Conservation (phyloP, 148 eudicot species). For the Vaccinium macrocarpon region DNA sequence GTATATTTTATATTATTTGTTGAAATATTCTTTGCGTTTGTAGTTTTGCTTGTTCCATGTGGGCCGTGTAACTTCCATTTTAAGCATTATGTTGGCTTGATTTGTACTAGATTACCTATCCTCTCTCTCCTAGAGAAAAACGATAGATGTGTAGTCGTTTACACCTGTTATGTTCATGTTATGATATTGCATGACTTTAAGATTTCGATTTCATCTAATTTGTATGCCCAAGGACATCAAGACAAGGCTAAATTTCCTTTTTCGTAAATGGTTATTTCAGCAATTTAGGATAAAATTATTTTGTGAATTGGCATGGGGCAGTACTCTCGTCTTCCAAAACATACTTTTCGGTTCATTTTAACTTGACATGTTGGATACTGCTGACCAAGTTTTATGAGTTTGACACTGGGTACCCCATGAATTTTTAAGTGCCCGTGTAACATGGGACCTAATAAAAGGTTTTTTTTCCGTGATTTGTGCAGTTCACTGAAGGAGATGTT, state of each 20-base stretch:
- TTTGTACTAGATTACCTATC: not conserved
- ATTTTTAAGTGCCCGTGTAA: not conserved
- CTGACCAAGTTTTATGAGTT: not conserved
- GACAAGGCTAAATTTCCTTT: not conserved
- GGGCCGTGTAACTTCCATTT: not conserved
- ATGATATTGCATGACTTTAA: not conserved
- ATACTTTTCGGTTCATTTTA: not conserved
- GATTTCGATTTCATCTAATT: not conserved
- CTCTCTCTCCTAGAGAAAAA: not conserved
- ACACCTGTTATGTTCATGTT: not conserved
- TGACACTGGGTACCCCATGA: not conserved
- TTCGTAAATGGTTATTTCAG: not conserved
- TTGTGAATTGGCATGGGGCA: not conserved
- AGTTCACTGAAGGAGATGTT: slow-evolving; percentile 39
- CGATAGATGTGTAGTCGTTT: not conserved
- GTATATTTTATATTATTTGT: not conserved
- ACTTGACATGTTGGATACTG: not conserved
- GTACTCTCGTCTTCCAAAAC: not conserved
- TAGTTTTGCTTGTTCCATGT: slow-evolving; percentile 1
- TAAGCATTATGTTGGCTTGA: not conserved
- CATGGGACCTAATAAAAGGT: not conserved
- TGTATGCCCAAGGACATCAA: not conserved
- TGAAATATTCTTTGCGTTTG: not conserved
- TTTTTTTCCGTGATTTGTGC: slow-evolving; percentile 15
- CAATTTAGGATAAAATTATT: not conserved